Base-by-base conservation (phyloP, 208 protist genomes). In the Leishmania mexicana region DNA sequence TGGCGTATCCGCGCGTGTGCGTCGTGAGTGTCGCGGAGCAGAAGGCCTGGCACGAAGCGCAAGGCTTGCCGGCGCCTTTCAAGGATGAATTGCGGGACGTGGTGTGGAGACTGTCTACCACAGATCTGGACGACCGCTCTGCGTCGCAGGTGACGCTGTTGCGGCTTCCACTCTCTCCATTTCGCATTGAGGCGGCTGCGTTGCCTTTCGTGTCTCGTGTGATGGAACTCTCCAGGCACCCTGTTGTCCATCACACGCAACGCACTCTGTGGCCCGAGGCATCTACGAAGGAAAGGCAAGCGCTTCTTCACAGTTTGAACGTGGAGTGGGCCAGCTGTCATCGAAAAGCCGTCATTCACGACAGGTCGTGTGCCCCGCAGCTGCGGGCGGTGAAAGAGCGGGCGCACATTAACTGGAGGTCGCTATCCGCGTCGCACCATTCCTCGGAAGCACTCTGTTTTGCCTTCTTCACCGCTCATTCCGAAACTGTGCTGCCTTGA, bases 1-100 rank as follows among this genome's bases (percentile, higher is more conserved):
- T 91, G 3, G 28, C 31, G 3, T 91, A 91, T 79, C 89, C 89
- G n/a, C 75, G 73, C 17, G 51, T 73, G 54, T 88, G 87, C 79
- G 73, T 83, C n/a, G 80, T 86, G 40, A 84, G 85, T 7, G 83
- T 51, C 0, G 38, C 51, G 17, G 73, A 89, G 82, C 87, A 91
- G 80, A 73, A 76, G 35, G 21, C n/a, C 6, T 81, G 78, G 83
- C 71, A 71, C 53, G 47, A 53, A 35, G 54, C 62, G 11, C 83
- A 80, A 35, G 72, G 47, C 10, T 58, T 7, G 35, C 2, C 13
- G 38, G n/a, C 28, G 19, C 54, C 28, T 8, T 31, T n/a, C 0
- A 2, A 31, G 17, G 21, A 54, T 1, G 64, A 47, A 49, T 58
- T 67, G 31, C 21, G 17, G 13, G 38, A 76, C 62, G 57, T 49